phyloP scores from a whole-genome alignment of 257 asterid genomes.

The Scutellaria minor region DNA sequence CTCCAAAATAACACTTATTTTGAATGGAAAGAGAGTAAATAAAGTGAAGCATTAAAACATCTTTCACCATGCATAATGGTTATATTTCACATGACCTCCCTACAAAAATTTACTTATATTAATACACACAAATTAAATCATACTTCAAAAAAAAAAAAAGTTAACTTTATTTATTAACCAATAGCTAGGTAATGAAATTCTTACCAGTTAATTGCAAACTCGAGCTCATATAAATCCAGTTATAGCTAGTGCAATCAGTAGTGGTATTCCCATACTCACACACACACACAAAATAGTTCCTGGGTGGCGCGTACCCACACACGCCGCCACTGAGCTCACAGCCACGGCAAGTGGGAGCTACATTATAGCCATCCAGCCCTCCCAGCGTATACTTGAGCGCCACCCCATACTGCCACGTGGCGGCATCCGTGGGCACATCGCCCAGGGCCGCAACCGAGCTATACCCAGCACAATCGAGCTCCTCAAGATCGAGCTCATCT shows the following conservation, averaged over 20 bases:
- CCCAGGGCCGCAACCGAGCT: conserved; percentile 37
- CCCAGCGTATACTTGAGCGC: conserved; percentile 40
- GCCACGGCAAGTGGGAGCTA: conserved; percentile 33
- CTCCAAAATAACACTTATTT: too few relatives aligned
- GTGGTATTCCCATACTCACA: conserved; percentile 37
- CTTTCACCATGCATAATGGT: too few relatives aligned
- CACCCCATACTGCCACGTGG: conserved; percentile 40
- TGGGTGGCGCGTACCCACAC: conserved; percentile 43
- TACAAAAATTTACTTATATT: too few relatives aligned
- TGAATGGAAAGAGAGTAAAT: too few relatives aligned
- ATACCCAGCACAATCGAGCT: conserved; percentile 30
- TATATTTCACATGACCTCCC: too few relatives aligned
- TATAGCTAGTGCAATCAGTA: conserved; percentile 37
- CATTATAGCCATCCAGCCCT: conserved; percentile 33
- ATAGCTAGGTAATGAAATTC: neutral
- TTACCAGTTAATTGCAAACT: conserved; percentile 4
- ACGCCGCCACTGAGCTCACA: conserved; percentile 45
- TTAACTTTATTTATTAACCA: too few relatives aligned
- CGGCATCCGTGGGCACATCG: conserved; percentile 38
- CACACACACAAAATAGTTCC: conserved; percentile 37
- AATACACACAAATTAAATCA: neutral
- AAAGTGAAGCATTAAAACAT: too few relatives aligned
- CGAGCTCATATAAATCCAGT: conserved; percentile 37
- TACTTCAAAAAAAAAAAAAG: too few relatives aligned
- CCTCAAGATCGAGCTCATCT: conserved; percentile 31